These are phyloP conservation scores for Sclerotinia glacialis DNA, from an alignment of 2,329 filamentous ascomycete species.

Conservation along the genomic window DNA sequence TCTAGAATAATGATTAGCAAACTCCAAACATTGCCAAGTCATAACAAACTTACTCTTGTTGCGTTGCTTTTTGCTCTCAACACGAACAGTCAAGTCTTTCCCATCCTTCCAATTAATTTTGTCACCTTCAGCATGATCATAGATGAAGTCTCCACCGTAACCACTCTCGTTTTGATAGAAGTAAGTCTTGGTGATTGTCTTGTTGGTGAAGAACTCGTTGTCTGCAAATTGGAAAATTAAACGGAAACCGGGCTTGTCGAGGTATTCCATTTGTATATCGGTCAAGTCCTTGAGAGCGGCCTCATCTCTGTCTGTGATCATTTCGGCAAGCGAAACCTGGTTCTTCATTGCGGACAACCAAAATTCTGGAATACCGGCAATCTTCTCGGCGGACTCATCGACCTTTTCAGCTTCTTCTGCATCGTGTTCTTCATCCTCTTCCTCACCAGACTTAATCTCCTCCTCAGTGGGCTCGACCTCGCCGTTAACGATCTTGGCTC, in stretches of 20 bases:
- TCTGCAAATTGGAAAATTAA: conserved; percentile 95
- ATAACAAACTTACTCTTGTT: conserved; percentile 80
- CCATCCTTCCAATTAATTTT: conserved; percentile 96
- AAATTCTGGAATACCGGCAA: conserved; percentile 92
- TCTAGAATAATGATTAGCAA: conserved; percentile 51
- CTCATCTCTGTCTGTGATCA: conserved; percentile 98
- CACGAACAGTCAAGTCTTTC: conserved; percentile 87
- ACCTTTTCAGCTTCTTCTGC: conserved; percentile 50
- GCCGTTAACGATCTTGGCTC: conserved; percentile 89
- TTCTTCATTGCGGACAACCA: conserved; percentile 99
- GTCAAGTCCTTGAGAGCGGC: conserved; percentile 82
- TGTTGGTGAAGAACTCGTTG: conserved; percentile 98
- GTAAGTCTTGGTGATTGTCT: conserved; percentile 96
- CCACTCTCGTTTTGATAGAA: conserved; percentile 99
- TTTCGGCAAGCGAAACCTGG: conserved; percentile 92
- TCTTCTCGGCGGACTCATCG: conserved; percentile 49
- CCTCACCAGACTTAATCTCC: conserved; percentile 83
- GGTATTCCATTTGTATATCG: conserved; percentile 98
- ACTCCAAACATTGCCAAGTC: not conserved
- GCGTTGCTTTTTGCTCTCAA: conserved; percentile 99
- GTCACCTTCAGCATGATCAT: conserved; percentile 96
- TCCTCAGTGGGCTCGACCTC: conserved; percentile 78
- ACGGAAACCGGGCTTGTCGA: conserved; percentile 96
- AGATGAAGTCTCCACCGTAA: conserved; percentile 98
- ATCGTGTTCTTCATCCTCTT: conserved; percentile 61